A percentile compares a stretch with the other conserved stretches of the same genome.
phyloP scores from a whole-genome alignment of 2,329 filamentous ascomycete genomes.

The Tolypocladium ophioglossoides region DNA sequence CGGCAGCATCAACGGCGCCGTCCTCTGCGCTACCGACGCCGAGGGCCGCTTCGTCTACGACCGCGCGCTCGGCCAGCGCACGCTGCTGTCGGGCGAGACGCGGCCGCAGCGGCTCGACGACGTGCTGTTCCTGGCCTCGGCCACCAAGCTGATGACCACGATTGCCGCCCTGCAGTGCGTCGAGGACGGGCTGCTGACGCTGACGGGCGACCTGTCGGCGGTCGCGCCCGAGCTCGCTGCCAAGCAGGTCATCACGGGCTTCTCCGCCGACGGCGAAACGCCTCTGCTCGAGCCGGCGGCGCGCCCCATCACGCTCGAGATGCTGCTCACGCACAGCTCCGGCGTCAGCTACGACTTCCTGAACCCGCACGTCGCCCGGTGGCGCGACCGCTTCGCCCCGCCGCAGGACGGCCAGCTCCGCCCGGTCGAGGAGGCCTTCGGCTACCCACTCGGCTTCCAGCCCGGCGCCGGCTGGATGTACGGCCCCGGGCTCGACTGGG shows the following conservation, averaged over 20 bases:
- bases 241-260: slow-evolving; percentile 37
- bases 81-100: slow-evolving; percentile 27
- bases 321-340: slow-evolving; percentile 40
- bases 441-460: slow-evolving; percentile 30
- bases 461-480: slow-evolving; percentile 40
- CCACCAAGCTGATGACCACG: slow-evolving; percentile 36
- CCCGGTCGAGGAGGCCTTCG: slow-evolving; percentile 30
- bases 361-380: slow-evolving; percentile 22
- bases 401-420: slow-evolving; percentile 6
- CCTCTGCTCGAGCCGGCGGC: slow-evolving; percentile 21
- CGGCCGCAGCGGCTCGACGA: slow-evolving; percentile 24
- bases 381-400: slow-evolving; percentile 19
- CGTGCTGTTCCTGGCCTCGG: slow-evolving; percentile 24
- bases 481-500: slow-evolving; percentile 36
- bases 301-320: slow-evolving; percentile 34
- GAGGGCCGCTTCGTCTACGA: slow-evolving; percentile 28
- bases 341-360: slow-evolving; percentile 35
- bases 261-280: slow-evolving; percentile 27
- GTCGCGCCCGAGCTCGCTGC: slow-evolving; percentile 36
- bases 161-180: slow-evolving; percentile 45
- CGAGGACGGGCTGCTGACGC: slow-evolving; percentile 35
- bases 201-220: slow-evolving; percentile 33
- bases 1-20: too few relatives aligned
- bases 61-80: slow-evolving; percentile 28
- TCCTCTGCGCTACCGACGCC: too few relatives aligned